Evolutionary conservation across 2,329 filamentous ascomycete genomes (phyloP), one percentile per base, ranked within the genome.

Genomic region (Thelonectria discophora): DNA sequence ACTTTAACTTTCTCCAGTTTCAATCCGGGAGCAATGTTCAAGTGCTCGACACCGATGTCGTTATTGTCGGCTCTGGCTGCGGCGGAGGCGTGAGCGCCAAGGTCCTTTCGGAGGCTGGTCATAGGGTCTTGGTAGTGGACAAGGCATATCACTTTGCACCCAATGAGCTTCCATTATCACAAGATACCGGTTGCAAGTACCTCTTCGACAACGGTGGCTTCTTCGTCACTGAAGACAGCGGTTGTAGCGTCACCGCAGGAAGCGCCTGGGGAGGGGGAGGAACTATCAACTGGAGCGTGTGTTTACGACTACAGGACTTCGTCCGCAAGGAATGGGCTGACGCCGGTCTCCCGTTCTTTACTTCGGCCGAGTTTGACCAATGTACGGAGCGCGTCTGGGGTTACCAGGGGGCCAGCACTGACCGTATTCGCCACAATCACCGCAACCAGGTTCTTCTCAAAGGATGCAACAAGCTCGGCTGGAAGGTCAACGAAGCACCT

Each of bases 41-140:
- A 64, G 82, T 83, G 3, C 79, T 96, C 40, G 87, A 93, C 55
- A 90, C 91, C 0, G 94, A 97, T 74, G 87, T 97, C 1, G 87
- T 97, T 42, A 88, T 97, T 60, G 84, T 97, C 18, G 94, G 94
- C 2, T 95, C 91, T 39, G 94, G 94, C 27, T 96, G 92, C 69
- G 94, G 94, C 64, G 93, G 91, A 42, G 92, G 84, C 10, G 93
- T 97, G 0, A 86, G 85, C 37, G 93, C 94, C 21, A 94, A 94
- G 76, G 90, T 91, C 52, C 79, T 97, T 1, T 87, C 93, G 10
- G 89, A 93, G 75, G 90, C 89, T 1, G 92, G 91, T 4, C 82
- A 91, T 65, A 81, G 82, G 18, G 92, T 97, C 27, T 75, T 97
- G 4, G 91, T 97, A 1, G 88, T 93, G 3, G 93, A 96, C 67